These are phyloP conservation scores for Plasmodium billcollinsi DNA, from an alignment of 169 alveolate species.

Conservation along the genomic window DNA sequence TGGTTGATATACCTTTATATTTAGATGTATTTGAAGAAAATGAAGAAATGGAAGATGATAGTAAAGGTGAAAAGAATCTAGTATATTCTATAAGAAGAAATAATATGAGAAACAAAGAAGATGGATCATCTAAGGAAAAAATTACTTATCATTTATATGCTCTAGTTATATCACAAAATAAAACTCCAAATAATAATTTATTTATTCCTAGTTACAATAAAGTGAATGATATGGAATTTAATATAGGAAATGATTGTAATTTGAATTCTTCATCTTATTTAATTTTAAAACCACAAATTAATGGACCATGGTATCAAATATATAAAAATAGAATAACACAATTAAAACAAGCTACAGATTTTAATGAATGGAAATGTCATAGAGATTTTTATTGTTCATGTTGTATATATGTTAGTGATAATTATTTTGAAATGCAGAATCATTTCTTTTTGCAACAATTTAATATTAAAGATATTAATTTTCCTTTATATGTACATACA, in stretches of 20 bases:
- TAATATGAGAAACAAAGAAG: constrained; percentile 17
- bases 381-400: constrained; percentile 92
- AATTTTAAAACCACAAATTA: constrained; percentile 91
- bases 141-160: constrained; percentile 64
- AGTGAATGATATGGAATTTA: constrained; percentile 36
- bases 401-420: constrained; percentile 92
- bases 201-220: constrained; percentile 51
- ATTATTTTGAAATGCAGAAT: constrained; percentile 87
- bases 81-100: constrained; percentile 12
- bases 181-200: constrained; percentile 14
- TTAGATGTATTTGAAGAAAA: constrained; percentile 84
- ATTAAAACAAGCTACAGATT: constrained; percentile 86
- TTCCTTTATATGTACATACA: constrained; percentile 48
- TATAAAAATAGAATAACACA: constrained; percentile 89
- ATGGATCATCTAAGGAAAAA: constrained; percentile 14
- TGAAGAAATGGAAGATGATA: constrained; percentile 54
- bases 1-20: constrained; percentile 91
- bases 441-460: constrained; percentile 62
- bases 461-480: constrained; percentile 63
- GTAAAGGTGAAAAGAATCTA: constrained; percentile 62
- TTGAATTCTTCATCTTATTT: constrained; percentile 81
- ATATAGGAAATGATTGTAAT: constrained; percentile 18
- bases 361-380: constrained; percentile 94
- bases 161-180: constrained; percentile 57
- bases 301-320: constrained; percentile 93